These are phyloP conservation scores for Nothophaeocryptopus gaeumannii DNA, from an alignment of 2,329 filamentous ascomycete genomes.

Conservation along the genomic window DNA sequence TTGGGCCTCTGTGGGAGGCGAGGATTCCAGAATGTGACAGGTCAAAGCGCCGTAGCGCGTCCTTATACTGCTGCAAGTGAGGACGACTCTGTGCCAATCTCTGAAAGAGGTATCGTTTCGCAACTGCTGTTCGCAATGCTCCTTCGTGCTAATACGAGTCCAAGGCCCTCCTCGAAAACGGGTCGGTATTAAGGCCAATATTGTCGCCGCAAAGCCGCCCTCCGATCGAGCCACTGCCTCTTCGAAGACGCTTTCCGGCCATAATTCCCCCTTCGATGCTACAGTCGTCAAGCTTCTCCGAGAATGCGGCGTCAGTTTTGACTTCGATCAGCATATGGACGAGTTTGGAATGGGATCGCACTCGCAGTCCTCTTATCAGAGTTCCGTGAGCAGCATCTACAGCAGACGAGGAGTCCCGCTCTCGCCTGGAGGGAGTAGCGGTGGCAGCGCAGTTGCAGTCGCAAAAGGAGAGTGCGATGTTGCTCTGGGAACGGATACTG, in stretches of 20 bases:
- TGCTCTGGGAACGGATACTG: conserved; percentile 90
- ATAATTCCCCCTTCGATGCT: conserved; percentile 75
- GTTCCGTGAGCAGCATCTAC: conserved; percentile 58
- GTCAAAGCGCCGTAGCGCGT: too few species aligned
- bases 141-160: too few species aligned
- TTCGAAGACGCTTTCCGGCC: conserved; percentile 66
- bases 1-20: conserved; percentile 13
- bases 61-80: too few species aligned
- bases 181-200: conserved; percentile 53
- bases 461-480: conserved; percentile 60
- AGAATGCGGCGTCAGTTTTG: conserved; percentile 59
- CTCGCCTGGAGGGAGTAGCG: conserved; percentile 86
- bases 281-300: conserved; percentile 71
- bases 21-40: conserved; percentile 2
- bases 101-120: too few species aligned
- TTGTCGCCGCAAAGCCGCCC: conserved; percentile 38
- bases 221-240: conserved; percentile 70
- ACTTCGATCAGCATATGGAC: conserved; percentile 83
- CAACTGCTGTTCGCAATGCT: too few species aligned
- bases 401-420: conserved; percentile 37
- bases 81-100: too few species aligned
- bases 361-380: conserved; percentile 65
- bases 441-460: conserved; percentile 86
- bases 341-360: conserved; percentile 96
- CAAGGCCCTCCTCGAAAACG: too few species aligned